Evolutionary conservation across 148 eudicot genomes (phyloP), one percentile per base, ranked within the genome.

Genomic region (Rhododendron henanense): DNA sequence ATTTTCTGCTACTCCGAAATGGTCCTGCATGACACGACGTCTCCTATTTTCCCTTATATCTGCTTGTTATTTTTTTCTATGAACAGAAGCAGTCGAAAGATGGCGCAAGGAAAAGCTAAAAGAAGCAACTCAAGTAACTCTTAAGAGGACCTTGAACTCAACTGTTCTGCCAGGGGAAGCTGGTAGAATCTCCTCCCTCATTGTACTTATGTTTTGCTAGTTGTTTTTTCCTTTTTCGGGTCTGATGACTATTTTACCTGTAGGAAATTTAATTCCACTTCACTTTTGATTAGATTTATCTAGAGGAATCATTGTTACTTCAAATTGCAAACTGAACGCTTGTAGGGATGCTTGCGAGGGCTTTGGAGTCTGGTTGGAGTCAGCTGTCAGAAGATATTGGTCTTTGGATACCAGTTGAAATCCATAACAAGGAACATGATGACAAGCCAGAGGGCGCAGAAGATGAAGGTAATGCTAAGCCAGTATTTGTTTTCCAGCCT

Each of bases 371-470:
- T 80, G 87, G 85, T 78, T 97, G 99, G 99, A 83, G 87, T 77
- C 88, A 87, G 85, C 87, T 97, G 31, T 89, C 92, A 59, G 96
- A 93, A 79, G 92, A 93, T 82, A 89, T 97, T 83, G 99, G 99
- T 51, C 87, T 97, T 44, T 97, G 92, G 94, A 94, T 97, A 88
- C 99, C 98, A 35, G 86, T 91, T 75, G 86, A 88, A 59, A 28
- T 93, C 82, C 83, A 81, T 81, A 87, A 93, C 81, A 74, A 89
- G 87, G 98, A 93, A 87, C 94, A 93, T 81, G 91, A 94, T 81
- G 99, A 97, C 89, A 95, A 92, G 89, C 98, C 98, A 35, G 93
- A 93, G 82, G 94, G 92, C 23, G 90, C 88, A 82, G 90, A 88
- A 71, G 99, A 95, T 5, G 83, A 85, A 80, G 99, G 99, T 95